Evolutionary conservation across 306 rosid genomes (phyloP), one percentile per base, ranked within the genome.

Genomic region (Citrullus amarus): DNA sequence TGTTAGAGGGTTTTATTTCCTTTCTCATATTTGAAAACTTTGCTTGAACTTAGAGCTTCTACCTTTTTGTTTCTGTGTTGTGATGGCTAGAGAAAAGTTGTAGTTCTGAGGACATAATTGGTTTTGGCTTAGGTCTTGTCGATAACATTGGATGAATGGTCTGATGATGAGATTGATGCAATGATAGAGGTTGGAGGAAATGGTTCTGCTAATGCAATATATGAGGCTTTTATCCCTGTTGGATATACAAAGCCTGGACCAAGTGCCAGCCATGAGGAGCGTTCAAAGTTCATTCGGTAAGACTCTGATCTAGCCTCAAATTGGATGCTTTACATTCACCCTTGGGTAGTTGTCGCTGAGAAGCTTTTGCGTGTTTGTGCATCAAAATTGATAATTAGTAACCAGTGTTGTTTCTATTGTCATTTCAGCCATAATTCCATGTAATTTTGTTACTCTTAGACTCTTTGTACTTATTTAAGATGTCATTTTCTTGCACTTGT

Each of bases 171-270:
- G 87, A 83, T 95, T 81, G 93, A 92, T 79, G 81, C 98, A 30
- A 90, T 95, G 99, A 80, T 88, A 54, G 98, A 95, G 87, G 97
- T 95, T 70, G 99, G 99, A 66, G 99, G 99, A 79, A 95, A 95
- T 81, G 82, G 91, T 82, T 90, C 91, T 51, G 99, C 98, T 60
- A 95, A 95, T 86, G 76, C 97, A 72, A 95, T 95, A 82, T 95
- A 95, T 57, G 99, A 95, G 85, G 97, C 99, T 81, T 87, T 89
- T 86, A 28, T 95, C 80, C 98, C 99, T 9, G 91, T 85, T 78
- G 99, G 96, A 82, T 78, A 58, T 81, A 83, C 86, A 20, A 95
- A 92, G 86, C 97, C 98, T 12, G 81, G 86, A 77, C 90, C 92
- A 72, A 90, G 88, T 87, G 91, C 99, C 58, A 73, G 86, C 80